Base-by-base conservation (phyloP, 1,284 basidiomycete species). In the Veloporphyrellus conicus region DNA sequence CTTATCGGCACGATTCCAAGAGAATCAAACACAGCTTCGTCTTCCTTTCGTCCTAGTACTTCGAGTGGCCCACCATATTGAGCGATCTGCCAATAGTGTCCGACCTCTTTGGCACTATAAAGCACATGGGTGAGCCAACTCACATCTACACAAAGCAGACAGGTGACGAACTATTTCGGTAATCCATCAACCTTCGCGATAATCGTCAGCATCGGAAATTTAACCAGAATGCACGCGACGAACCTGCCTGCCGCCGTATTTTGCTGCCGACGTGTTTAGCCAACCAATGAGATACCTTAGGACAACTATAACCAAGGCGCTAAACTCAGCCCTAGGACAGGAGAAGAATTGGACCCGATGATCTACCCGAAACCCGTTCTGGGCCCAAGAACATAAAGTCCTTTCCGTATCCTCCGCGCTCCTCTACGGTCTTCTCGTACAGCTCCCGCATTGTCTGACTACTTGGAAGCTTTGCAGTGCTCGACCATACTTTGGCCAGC, bases 401-500 rank as follows among this genome's bases (percentile, higher is more conserved):
- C 38, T 40, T 52, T 25, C 50, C 50, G 1, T 53, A 48, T 10
- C 50, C 50, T n/a, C 50, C 50, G 1, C 23, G 23, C 8, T 25
- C 23, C 23, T 25, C 23, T 4, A 25, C 23, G 23, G 23, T 25
- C 23, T 25, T 37, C 7, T 39, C 31, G 19, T 35, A 6, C 35
- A 12, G 32, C 15, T 25, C 35, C 9, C 10, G 20, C 51, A 52
- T 53, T 3, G 6, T 20, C 28, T n/a, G 28, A 18, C 11, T 34
- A 14, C 4, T 34, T 12, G 51, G 40, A 6, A 52, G 50, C 31
- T 41, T 52, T 20, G 44, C 50, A 7, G 39, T 40, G 23, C 54
- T 49, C 2, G 40, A 27, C 50, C 50, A 52, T 14, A 53, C 50
- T 49, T 52, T 52, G 23, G 50, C 50, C 27, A 53, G 19, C 9